Base-by-base conservation (phyloP, 129 eudicot species). In the Pittosporum tobira region DNA sequence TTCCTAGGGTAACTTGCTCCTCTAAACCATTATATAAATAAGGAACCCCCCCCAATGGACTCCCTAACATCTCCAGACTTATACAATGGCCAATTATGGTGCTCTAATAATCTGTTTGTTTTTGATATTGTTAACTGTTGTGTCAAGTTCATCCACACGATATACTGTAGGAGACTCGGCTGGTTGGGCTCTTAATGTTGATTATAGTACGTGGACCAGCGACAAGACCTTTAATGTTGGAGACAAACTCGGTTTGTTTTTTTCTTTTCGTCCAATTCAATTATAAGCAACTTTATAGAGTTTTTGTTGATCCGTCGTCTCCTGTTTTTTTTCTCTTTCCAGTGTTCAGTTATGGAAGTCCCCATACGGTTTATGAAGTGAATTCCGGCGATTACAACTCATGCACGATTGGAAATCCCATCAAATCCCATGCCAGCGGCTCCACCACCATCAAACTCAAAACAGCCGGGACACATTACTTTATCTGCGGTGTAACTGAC, bases 281-380 rank as follows among this genome's bases (percentile, higher is more conserved):
- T n/a, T n/a, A n/a, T n/a, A n/a, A n/a, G n/a, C n/a, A n/a, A n/a
- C n/a, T n/a, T n/a, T n/a, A n/a, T n/a, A n/a, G n/a, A n/a, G n/a
- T n/a, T n/a, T n/a, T n/a, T n/a, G n/a, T n/a, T n/a, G n/a, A n/a
- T n/a, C n/a, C n/a, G n/a, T n/a, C n/a, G n/a, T n/a, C n/a, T n/a
- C n/a, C n/a, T n/a, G n/a, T n/a, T n/a, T n/a, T n/a, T n/a, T n/a
- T n/a, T n/a, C n/a, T n/a, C n/a, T n/a, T n/a, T n/a, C n/a, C n/a
- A 90, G 98, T 78, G 67, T 90, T 90, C 78, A 85, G 78, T 20
- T 90, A 90, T 21, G 75, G 71, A n/a, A 69, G 73, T 29, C 75
- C 89, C 26, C 95, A 90, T 62, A 83, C 82, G 0, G 94, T 90
- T 72, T 84, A 81, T 34, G 81, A 79, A 72, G 98, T 90, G 56